Evolutionary conservation across 768 basidiomycete species (phyloP), one percentile per base, ranked within the genome.

Genomic region (Coprinellus micaceus): DNA sequence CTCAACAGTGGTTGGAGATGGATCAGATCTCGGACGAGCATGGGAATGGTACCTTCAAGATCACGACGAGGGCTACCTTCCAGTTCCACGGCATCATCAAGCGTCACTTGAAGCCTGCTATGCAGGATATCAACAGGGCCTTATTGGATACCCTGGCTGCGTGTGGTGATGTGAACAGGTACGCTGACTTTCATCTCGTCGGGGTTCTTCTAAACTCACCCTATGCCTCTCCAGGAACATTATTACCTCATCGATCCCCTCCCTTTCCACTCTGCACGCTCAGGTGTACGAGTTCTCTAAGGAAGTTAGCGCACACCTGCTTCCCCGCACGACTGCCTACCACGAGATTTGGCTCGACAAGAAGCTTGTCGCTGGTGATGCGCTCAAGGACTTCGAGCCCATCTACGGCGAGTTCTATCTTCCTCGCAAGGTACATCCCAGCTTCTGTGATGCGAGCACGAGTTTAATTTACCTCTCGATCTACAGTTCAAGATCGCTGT

Each of bases 31-130:
- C 97, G 53, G 97, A 98, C 68, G 91, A 94, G 69, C 92, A 94
- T 69, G 97, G 94, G 5, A 89, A 84, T 58, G 85, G 89, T 45
- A 93, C 95, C 4, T 89, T 98, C 76, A 99, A 99, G 79, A 86
- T 99, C 61, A 99, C 97, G 46, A 99, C 97, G 30, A 82, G 97
- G 59, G 86, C 94, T 70, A 99, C 97, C 10, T 99, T 98, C 88
- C 97, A 99, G 74, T 98, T 97, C 81, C 97, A 99, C 71, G 97
- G 97, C 54, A 91, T 99, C 63, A 93, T 99, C 77, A 99, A 99
- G 79, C 82, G 82, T 60, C 94, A 99, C 69, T 73, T 99, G 70
- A 98, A 98, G 74, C 87, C 91, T 28, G 91, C 94, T 17, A 98
- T 99, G 60, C 95, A 97, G 74, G 92, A 85, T 53, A 98, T 98